phyloP scores from a whole-genome alignment of 208 protist genomes.

The Ichthyophonus hoferi region DNA sequence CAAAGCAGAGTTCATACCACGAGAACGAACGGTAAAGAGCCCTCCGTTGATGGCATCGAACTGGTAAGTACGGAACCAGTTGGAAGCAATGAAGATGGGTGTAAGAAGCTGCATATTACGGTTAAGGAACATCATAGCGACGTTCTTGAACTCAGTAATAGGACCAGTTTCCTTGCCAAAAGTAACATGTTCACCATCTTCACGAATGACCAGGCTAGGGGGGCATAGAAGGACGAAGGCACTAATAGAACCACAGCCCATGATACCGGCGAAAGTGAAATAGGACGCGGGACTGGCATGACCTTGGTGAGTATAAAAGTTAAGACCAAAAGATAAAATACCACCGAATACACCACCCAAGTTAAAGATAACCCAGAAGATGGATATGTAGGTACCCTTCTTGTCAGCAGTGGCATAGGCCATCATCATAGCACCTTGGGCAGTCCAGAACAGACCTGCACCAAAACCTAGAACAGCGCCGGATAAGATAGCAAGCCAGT shows the following conservation, averaged over 20 bases:
- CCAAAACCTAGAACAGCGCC: conserved; percentile 7
- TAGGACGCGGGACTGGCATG: neutral
- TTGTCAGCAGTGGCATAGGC: neutral
- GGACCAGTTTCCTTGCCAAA: conserved; percentile 1
- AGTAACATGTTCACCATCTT: neutral
- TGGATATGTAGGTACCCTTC: too few species aligned
- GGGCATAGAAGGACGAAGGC: neutral
- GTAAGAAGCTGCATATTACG: neutral
- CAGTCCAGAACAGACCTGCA: conserved; percentile 30
- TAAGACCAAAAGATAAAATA: neutral
- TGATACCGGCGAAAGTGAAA: conserved; percentile 9
- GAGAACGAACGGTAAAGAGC: neutral
- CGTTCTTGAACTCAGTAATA: neutral
- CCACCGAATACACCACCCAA: conserved; percentile 6
- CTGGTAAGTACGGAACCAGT: conserved; percentile 21
- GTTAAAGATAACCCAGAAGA: conserved; percentile 26
- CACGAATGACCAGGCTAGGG: neutral
- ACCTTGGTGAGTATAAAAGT: too few species aligned
- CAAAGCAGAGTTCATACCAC: conserved; percentile 24
- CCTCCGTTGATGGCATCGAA: conserved; percentile 14
- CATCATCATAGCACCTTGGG: too few species aligned
- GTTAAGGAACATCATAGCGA: neutral
- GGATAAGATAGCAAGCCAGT: neutral
- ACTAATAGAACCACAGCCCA: neutral
- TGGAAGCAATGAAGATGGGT: neutral